Evolutionary conservation across 495 filamentous ascomycete genomes (phyloP).

Genomic region (Trichoderma erinaceum): DNA sequence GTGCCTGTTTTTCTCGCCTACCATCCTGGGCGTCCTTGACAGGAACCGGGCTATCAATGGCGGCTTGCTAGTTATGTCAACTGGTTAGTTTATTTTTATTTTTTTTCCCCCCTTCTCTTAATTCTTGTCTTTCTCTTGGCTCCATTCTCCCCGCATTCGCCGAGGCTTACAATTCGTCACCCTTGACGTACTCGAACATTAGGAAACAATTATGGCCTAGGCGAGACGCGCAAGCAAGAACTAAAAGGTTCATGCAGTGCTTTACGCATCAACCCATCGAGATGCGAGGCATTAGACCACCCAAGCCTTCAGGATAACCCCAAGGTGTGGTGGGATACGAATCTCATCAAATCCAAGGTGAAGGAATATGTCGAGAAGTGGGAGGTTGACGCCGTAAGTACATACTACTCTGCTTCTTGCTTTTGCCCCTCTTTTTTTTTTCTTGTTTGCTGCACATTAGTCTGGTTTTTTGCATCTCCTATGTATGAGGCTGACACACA

Average conservation of each 20-base stretch:
- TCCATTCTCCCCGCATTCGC: not conserved
- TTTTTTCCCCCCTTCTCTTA: not conserved
- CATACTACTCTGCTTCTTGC: not conserved
- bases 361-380: constrained; percentile 32
- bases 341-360: constrained; percentile 28
- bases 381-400: constrained; percentile 34
- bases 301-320: constrained; percentile 37
- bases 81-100: constrained; percentile 25
- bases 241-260: constrained; percentile 32
- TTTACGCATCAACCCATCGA: constrained; percentile 28
- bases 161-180: constrained; percentile 12
- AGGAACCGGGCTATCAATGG: constrained; percentile 28
- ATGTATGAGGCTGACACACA: not conserved
- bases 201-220: constrained; percentile 40
- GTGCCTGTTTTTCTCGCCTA: constrained; percentile 38
- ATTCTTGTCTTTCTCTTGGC: not conserved
- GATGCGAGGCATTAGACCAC: constrained; percentile 33
- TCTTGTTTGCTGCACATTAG: not conserved
- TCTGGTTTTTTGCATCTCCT: not conserved
- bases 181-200: not conserved
- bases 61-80: constrained; percentile 35
- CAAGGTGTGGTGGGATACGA: constrained; percentile 36
- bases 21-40: constrained; percentile 34
- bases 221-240: constrained; percentile 29
- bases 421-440: not conserved